These are phyloP conservation scores for Aspergillus fischeri DNA, from an alignment of 2,329 filamentous ascomycete species.

Conservation along the genomic window DNA sequence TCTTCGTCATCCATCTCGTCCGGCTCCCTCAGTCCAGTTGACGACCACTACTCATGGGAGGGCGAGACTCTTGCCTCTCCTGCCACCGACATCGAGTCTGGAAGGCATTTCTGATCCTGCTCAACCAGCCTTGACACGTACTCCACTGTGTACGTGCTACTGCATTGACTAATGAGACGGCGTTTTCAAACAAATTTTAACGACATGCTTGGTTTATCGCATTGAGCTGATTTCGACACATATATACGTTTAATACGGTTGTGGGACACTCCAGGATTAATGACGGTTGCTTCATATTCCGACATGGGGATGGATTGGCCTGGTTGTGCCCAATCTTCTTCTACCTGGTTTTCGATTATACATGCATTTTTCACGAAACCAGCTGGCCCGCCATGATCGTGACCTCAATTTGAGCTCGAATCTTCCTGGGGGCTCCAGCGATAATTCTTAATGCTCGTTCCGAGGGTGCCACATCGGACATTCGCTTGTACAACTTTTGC, in stretches of 20 bases:
- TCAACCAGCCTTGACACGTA: background rate
- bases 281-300: constrained; percentile 16
- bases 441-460: constrained; percentile 37
- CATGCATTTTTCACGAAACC: constrained; percentile 29
- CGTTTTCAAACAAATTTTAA: constrained; percentile 31
- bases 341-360: constrained; percentile 30
- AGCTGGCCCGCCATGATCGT: constrained; percentile 13
- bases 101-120: constrained; percentile 23
- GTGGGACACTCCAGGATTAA: constrained; percentile 14
- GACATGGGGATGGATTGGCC: constrained; percentile 15
- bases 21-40: constrained; percentile 58
- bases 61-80: constrained; percentile 35
- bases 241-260: constrained; percentile 36
- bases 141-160: constrained; percentile 15
- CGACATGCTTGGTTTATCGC: constrained; percentile 36
- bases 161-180: constrained; percentile 32
- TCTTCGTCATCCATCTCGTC: constrained; percentile 74
- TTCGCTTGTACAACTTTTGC: constrained; percentile 35
- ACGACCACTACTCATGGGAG: constrained; percentile 52
- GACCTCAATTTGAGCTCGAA: constrained; percentile 7
- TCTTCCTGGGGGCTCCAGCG: constrained; percentile 24
- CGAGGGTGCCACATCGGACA: constrained; percentile 25
- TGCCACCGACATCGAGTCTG: constrained; percentile 38
- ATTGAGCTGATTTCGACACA: constrained; percentile 38
- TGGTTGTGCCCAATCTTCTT: constrained; percentile 13